phyloP scores from a whole-genome alignment of 345 rosid species.

The Iberis pinnata region DNA sequence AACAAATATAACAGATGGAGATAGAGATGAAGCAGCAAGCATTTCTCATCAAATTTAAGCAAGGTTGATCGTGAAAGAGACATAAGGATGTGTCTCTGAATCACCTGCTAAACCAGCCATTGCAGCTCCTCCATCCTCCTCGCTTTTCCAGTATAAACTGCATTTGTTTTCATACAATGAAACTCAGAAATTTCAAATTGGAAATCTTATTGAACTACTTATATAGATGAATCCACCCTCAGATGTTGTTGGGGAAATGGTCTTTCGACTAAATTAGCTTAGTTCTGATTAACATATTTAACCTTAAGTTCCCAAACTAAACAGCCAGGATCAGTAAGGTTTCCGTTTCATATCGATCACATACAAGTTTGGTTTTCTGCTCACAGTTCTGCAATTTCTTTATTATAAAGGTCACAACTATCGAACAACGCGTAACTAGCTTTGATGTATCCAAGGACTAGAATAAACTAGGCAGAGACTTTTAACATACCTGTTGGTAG shows the following conservation, averaged over 20 bases:
- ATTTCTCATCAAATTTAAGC: conserved; percentile 38
- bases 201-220: not conserved
- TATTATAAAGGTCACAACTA: conserved; percentile 8
- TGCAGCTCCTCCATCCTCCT: conserved; percentile 71
- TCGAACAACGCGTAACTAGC: not conserved
- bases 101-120: conserved; percentile 83
- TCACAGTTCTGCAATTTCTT: not conserved
- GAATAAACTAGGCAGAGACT: not conserved
- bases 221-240: not conserved
- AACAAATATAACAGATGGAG: conserved; percentile 29
- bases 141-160: conserved; percentile 91
- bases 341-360: not conserved
- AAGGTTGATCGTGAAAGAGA: conserved; percentile 90
- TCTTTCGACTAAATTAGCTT: not conserved
- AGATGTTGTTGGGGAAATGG: not conserved
- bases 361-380: conserved; percentile 2
- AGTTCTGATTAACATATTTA: no score
- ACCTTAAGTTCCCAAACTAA: not conserved
- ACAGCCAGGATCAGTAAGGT: not conserved
- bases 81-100: conserved; percentile 67
- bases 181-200: not conserved
- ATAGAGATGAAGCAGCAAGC: conserved; percentile 17
- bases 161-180: conserved; percentile 17
- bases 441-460: conserved; percentile 2
- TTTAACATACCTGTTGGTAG: conserved; percentile 64